Conservation (phyloP, 2,329 filamentous ascomycete species). For the Onygenales sp. region DNA sequence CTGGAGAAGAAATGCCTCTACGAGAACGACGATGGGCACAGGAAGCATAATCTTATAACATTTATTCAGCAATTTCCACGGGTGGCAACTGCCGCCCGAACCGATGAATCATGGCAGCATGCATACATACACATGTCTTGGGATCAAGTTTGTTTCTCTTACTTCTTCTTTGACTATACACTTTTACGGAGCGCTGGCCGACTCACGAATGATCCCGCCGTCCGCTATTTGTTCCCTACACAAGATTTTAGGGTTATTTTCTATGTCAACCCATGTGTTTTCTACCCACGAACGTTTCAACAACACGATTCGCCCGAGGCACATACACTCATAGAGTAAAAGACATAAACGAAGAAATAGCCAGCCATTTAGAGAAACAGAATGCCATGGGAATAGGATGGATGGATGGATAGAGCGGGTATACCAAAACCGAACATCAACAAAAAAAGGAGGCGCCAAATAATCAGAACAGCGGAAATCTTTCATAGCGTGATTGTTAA, state of each 20-base stretch:
- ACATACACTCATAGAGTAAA: constrained; percentile 12
- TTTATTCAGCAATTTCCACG: not conserved
- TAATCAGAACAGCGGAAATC: not conserved
- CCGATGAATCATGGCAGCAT: not conserved
- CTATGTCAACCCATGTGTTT: not conserved
- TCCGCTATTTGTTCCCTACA: not conserved
- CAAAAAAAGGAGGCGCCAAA: not conserved
- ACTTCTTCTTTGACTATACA: not conserved
- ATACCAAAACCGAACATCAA: not conserved
- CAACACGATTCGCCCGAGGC: constrained; percentile 3
- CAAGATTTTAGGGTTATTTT: not conserved
- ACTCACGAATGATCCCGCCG: not conserved
- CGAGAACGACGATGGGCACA: constrained; percentile 75
- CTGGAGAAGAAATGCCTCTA: constrained; percentile 54
- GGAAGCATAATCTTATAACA: constrained; percentile 22
- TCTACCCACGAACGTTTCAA: constrained; percentile 5
- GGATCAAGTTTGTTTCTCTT: not conserved
- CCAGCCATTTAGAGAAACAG: constrained; percentile 1
- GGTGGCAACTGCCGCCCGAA: not conserved
- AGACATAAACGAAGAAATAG: constrained; percentile 54
- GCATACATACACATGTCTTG: not conserved
- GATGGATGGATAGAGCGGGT: too few species aligned
- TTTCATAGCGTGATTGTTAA: not conserved
- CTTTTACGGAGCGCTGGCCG: not conserved
- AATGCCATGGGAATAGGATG: not conserved